Evolutionary conservation across 768 basidiomycete species (phyloP).

Genomic region (Leucocoprinus sp.): DNA sequence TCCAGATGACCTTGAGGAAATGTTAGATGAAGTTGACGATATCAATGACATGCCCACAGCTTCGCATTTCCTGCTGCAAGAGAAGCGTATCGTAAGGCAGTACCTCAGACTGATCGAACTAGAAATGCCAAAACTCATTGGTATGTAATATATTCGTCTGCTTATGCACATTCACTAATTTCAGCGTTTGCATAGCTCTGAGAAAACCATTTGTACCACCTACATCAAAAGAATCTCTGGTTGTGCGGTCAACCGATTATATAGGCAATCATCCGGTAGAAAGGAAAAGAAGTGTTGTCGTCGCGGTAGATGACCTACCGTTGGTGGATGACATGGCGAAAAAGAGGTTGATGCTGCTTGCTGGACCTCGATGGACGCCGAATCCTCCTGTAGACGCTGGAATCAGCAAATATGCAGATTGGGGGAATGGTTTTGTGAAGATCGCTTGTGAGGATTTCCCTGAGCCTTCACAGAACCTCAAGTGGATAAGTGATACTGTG

Average conservation of each 20-base stretch:
- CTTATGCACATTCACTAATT: conserved; percentile 3
- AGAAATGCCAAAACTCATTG: conserved; percentile 81
- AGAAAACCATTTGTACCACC: conserved; percentile 76
- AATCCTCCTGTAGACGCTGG: conserved; percentile 67
- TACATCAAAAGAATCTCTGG: conserved; percentile 43
- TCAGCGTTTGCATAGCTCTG: conserved; percentile 44
- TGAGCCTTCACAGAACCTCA: conserved; percentile 78
- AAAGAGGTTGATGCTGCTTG: conserved; percentile 83
- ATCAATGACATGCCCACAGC: conserved; percentile 59
- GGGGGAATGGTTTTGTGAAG: conserved; percentile 78
- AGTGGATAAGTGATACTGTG: conserved; percentile 86
- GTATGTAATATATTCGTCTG: conserved; percentile 30
- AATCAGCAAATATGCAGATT: conserved; percentile 35
- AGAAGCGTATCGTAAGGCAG: conserved; percentile 66
- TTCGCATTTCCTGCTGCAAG: conserved; percentile 65
- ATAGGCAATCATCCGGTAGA: conserved; percentile 65
- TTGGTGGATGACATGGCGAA: conserved; percentile 53
- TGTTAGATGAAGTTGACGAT: conserved; percentile 33
- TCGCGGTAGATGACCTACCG: conserved; percentile 66
- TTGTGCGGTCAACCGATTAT: conserved; percentile 70
- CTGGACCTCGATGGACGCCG: conserved; percentile 81
- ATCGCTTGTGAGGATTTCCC: conserved; percentile 87
- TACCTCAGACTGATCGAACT: conserved; percentile 83
- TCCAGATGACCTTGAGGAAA: conserved; percentile 34
- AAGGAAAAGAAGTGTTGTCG: conserved; percentile 65